Conservation (phyloP, 176 grass and related monocot species). For the Oryza rufipogon region DNA sequence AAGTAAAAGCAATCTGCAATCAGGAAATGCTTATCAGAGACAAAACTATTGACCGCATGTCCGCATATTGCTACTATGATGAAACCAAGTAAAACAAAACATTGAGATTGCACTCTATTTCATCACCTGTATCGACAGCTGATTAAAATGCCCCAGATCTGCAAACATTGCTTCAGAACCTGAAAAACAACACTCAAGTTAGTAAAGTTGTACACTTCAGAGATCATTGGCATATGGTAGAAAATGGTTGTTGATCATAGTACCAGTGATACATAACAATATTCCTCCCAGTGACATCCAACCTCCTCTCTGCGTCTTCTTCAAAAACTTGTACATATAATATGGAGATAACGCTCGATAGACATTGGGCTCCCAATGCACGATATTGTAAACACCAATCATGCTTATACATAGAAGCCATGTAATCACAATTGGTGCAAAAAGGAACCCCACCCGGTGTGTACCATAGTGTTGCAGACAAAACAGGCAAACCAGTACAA, state of each 20-base stretch:
- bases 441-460: slow-evolving; percentile 88
- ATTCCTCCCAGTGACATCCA: slow-evolving; percentile 99
- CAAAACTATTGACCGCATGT: not conserved
- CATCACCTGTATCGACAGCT: slow-evolving; percentile 91
- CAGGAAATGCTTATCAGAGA: slow-evolving; percentile 28
- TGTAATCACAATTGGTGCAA: slow-evolving; percentile 81
- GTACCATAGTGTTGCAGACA: slow-evolving; percentile 98
- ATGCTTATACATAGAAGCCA: slow-evolving; percentile 97
- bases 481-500: slow-evolving; percentile 83
- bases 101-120: not conserved
- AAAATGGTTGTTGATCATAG: not conserved
- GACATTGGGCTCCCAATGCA: slow-evolving; percentile 90
- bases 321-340: slow-evolving; percentile 99
- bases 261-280: slow-evolving; percentile 93
- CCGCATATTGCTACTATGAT: not conserved
- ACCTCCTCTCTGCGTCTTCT: slow-evolving; percentile 85
- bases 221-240: not conserved
- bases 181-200: slow-evolving; percentile 43
- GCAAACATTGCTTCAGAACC: slow-evolving; percentile 99
- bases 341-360: slow-evolving; percentile 94
- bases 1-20: slow-evolving; percentile 91
- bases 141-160: slow-evolving; percentile 94
- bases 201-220: not conserved
- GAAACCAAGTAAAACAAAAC: not conserved
- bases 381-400: slow-evolving; percentile 90